Percentiles rank a stretch among this genome's conserved stretches.
Conservation (phyloP, 1,284 basidiomycete genomes). For the Cystobasidium slooffiae region DNA sequence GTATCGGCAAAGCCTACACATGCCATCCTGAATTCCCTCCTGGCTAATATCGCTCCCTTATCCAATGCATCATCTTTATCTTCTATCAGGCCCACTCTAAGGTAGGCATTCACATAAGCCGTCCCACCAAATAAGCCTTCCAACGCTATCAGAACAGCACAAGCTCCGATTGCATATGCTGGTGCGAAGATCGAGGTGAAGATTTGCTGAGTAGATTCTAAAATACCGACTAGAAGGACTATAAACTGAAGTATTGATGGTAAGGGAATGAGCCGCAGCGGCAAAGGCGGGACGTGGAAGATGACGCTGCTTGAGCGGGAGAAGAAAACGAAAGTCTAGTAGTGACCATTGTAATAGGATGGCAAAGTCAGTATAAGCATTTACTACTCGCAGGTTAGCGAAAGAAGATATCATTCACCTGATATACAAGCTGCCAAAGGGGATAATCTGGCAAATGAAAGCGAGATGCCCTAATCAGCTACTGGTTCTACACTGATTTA, state of each 20-base stretch:
- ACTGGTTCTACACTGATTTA: slow-evolving; percentile 50
- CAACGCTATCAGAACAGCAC: slow-evolving; percentile 45
- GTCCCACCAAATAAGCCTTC: slow-evolving; percentile 52
- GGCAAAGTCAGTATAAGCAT: neutral
- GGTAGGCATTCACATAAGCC: slow-evolving; percentile 52
- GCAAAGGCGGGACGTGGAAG: slow-evolving; percentile 81
- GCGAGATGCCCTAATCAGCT: neutral
- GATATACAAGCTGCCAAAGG: slow-evolving; percentile 57
- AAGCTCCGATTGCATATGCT: slow-evolving; percentile 45
- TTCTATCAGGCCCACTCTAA: slow-evolving; percentile 45
- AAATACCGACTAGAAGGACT: slow-evolving; percentile 46
- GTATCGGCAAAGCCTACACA: slow-evolving; percentile 52
- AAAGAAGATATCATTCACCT: slow-evolving; percentile 37
- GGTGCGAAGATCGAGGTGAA: slow-evolving; percentile 44
- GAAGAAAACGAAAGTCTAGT: slow-evolving; percentile 92
- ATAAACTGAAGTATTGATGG: slow-evolving; percentile 60
- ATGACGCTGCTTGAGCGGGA: slow-evolving; percentile 87
- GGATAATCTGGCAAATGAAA: slow-evolving; percentile 25
- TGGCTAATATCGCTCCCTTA: slow-evolving; percentile 34
- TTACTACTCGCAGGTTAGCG: slow-evolving; percentile 54
- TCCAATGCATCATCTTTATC: slow-evolving; percentile 37
- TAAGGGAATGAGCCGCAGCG: slow-evolving; percentile 69
- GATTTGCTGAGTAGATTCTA: slow-evolving; percentile 44
- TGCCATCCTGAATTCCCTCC: slow-evolving; percentile 48
- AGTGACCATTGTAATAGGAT: slow-evolving; percentile 63